Evolutionary conservation across 2,329 filamentous ascomycete species (phyloP).

Genomic region (Aspergillus sp.): DNA sequence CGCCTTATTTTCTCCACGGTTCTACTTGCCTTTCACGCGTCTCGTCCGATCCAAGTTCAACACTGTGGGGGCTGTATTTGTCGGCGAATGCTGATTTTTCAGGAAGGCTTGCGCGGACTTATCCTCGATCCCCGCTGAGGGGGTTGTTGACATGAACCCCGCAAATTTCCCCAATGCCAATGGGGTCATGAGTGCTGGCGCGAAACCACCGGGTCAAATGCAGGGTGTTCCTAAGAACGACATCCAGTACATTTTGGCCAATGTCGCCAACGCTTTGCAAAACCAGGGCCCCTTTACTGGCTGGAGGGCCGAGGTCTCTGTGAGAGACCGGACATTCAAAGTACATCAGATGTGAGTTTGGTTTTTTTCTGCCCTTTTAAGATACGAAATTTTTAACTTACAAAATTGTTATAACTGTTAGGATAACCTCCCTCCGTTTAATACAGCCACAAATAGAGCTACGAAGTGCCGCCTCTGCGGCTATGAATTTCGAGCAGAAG

Average conservation of each 20-base stretch:
- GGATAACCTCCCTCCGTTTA: slow-evolving; percentile 47
- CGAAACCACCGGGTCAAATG: slow-evolving; percentile 34
- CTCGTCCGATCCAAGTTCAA: background rate
- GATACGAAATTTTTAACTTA: slow-evolving; percentile 5
- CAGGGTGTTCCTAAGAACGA: slow-evolving; percentile 33
- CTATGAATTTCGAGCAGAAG: slow-evolving; percentile 46
- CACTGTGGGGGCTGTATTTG: slow-evolving; percentile 12
- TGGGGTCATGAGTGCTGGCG: slow-evolving; percentile 35
- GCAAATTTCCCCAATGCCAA: slow-evolving; percentile 39
- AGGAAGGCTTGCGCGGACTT: slow-evolving; percentile 30
- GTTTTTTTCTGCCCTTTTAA: background rate
- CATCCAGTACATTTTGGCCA: slow-evolving; percentile 36
- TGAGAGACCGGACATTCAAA: slow-evolving; percentile 42
- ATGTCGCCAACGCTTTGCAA: slow-evolving; percentile 42
- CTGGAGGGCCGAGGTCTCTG: slow-evolving; percentile 45
- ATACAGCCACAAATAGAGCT: slow-evolving; percentile 44
- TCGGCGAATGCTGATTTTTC: slow-evolving; percentile 40
- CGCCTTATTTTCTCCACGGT: background rate
- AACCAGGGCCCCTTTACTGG: slow-evolving; percentile 44
- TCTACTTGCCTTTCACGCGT: background rate
- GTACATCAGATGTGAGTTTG: slow-evolving; percentile 46
- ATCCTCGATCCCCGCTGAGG: slow-evolving; percentile 38
- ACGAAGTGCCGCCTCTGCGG: slow-evolving; percentile 39
- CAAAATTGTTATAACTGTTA: slow-evolving; percentile 16
- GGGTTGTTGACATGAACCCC: slow-evolving; percentile 45